These are phyloP conservation scores for Pseudocercospora crystallina DNA, from an alignment of 2,329 filamentous ascomycete genomes.

Conservation along the genomic window DNA sequence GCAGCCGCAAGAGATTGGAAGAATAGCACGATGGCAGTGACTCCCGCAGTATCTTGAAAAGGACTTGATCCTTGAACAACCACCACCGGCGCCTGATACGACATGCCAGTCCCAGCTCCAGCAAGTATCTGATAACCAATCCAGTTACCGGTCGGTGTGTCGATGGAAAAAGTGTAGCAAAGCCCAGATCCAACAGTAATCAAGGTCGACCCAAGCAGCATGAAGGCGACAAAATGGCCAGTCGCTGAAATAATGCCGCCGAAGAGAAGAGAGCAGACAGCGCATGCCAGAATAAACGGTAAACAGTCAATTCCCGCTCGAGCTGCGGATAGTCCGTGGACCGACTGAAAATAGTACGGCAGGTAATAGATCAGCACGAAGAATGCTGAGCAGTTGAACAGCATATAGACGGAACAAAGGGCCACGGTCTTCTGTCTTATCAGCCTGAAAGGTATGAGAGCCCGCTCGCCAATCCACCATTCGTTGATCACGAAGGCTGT, in stretches of 20 bases:
- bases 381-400: slow-evolving; percentile 32
- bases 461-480: slow-evolving; percentile 40
- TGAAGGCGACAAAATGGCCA: slow-evolving; percentile 40
- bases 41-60: slow-evolving; percentile 37
- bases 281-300: slow-evolving; percentile 43
- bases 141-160: slow-evolving; percentile 32
- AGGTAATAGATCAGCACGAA: slow-evolving; percentile 38
- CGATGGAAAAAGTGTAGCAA: slow-evolving; percentile 41
- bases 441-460: slow-evolving; percentile 42
- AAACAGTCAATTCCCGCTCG: slow-evolving; percentile 48
- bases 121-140: slow-evolving; percentile 46
- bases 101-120: slow-evolving; percentile 45
- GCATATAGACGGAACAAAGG: slow-evolving; percentile 36
- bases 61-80: slow-evolving; percentile 38
- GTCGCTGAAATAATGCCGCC: slow-evolving; percentile 34
- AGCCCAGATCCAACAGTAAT: slow-evolving; percentile 36
- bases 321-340: slow-evolving; percentile 44
- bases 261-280: slow-evolving; percentile 39
- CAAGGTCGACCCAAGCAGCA: slow-evolving; percentile 20
- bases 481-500: slow-evolving; percentile 66
- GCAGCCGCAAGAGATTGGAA: slow-evolving; percentile 44
- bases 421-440: slow-evolving; percentile 40
- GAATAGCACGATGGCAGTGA: slow-evolving; percentile 43
- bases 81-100: slow-evolving; percentile 43
- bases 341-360: slow-evolving; percentile 46